A percentile compares a stretch with the other conserved stretches of the same genome.
Evolutionary conservation across 345 rosid species (phyloP).

Genomic region (Pseudoturritis turrita): DNA sequence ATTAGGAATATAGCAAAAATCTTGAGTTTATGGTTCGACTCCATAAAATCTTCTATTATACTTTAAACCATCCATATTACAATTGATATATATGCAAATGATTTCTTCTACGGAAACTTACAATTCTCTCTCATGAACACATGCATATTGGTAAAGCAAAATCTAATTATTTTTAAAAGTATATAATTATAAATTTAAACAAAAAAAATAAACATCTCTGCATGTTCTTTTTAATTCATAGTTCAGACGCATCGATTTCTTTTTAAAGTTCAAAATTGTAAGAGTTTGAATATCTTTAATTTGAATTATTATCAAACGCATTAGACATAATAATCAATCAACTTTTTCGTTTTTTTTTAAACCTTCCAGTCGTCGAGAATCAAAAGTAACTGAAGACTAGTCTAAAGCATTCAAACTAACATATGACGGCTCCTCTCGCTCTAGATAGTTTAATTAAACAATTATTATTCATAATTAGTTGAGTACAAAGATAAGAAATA

Average conservation of each 20-base stretch:
- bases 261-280: neutral
- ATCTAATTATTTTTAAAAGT: neutral
- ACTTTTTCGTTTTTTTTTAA: neutral
- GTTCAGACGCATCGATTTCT: neutral
- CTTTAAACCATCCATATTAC: neutral
- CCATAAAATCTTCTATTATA: too few species aligned
- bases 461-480: neutral
- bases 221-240: neutral
- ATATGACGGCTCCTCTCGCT: neutral
- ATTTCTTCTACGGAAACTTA: neutral
- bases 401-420: constrained; percentile 14
- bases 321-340: constrained; percentile 13
- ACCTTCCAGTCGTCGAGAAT: constrained; percentile 2
- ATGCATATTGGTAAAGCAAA: neutral
- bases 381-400: constrained; percentile 19
- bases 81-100: neutral
- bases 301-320: constrained; percentile 13
- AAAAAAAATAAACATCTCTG: neutral
- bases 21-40: neutral
- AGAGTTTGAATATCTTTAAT: constrained; percentile 17
- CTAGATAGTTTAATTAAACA: neutral
- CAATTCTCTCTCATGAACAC: neutral
- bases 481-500: neutral
- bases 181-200: neutral
- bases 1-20: neutral